phyloP scores from a whole-genome alignment of 2,329 filamentous ascomycete species.

The Eutypella sp. region DNA sequence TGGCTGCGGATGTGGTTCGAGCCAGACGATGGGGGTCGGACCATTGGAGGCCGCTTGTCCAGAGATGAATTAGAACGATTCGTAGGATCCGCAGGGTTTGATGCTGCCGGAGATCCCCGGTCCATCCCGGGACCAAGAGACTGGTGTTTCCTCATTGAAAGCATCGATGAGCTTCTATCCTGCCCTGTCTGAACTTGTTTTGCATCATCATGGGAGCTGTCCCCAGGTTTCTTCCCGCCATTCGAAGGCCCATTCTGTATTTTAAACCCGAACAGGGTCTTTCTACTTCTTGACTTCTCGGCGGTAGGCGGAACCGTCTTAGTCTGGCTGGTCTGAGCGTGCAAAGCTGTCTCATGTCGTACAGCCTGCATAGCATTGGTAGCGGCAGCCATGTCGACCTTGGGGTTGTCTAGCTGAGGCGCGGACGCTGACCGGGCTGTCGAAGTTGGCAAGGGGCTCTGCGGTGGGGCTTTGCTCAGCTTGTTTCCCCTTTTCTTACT shows the following conservation, averaged over 20 bases:
- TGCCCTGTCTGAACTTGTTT: slow-evolving; percentile 12
- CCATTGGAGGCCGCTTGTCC: slow-evolving; percentile 17
- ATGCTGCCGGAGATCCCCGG: slow-evolving; percentile 12
- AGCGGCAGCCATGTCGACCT: slow-evolving; percentile 14
- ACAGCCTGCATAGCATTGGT: slow-evolving; percentile 8
- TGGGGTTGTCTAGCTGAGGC: slow-evolving; percentile 17
- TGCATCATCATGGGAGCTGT: slow-evolving; percentile 10
- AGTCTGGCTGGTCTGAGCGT: slow-evolving; percentile 4
- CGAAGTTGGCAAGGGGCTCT: slow-evolving; percentile 19
- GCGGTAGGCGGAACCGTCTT: slow-evolving; percentile 8
- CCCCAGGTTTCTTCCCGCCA: slow-evolving; percentile 20
- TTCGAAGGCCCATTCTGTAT: slow-evolving; percentile 22
- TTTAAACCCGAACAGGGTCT: slow-evolving; percentile 24
- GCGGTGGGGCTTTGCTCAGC: slow-evolving; percentile 33
- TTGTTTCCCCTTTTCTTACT: slow-evolving; percentile 33
- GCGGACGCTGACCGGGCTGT: slow-evolving; percentile 23
- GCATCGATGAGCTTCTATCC: slow-evolving; percentile 6
- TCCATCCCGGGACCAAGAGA: slow-evolving; percentile 8
- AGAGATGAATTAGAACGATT: slow-evolving; percentile 25
- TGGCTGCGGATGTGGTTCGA: slow-evolving; percentile 25
- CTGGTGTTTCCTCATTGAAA: slow-evolving; percentile 13
- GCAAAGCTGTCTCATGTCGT: slow-evolving; percentile 15
- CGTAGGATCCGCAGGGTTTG: slow-evolving; percentile 22
- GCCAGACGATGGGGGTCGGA: slow-evolving; percentile 14
- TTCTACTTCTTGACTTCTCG: slow-evolving; percentile 22